Conservation (phyloP, 768 basidiomycete species). For the Suillus subluteus region DNA sequence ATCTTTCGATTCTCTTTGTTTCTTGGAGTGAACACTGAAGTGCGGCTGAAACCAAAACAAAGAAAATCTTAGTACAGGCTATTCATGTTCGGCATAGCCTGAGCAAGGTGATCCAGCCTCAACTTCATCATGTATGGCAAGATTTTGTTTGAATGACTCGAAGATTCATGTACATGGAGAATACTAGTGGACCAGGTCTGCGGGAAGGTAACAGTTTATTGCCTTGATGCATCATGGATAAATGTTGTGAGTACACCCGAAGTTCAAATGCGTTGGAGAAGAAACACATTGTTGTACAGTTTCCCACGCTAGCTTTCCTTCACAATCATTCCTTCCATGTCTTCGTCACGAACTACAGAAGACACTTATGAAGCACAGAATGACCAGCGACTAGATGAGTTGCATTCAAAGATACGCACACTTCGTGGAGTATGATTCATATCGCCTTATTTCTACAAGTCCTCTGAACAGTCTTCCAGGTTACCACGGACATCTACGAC, state of each 20-base stretch:
- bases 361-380: conserved; percentile 86
- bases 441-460: not conserved
- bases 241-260: too few species aligned
- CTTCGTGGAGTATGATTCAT: conserved; percentile 66
- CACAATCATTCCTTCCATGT: conserved; percentile 28
- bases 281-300: not conserved
- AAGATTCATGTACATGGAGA: not conserved
- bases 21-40: not conserved
- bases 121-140: not conserved
- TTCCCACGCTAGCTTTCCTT: conserved; percentile 25
- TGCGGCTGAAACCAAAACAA: not conserved
- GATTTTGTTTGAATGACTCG: not conserved
- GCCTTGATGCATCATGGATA: too few species aligned
- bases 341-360: conserved; percentile 50
- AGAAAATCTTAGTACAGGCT: not conserved
- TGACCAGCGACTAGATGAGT: conserved; percentile 80
- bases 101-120: not conserved
- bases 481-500: conserved; percentile 86
- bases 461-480: conserved; percentile 42
- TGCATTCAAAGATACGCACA: conserved; percentile 84
- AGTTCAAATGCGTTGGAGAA: too few species aligned
- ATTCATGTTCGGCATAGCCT: not conserved
- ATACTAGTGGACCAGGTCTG: not conserved
- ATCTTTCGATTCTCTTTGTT: not conserved
- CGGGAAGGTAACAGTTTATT: too few species aligned